Evolutionary conservation across 106 monocot species (phyloP), one percentile per base, ranked within the genome.

Genomic region (Agapanthus africanus): DNA sequence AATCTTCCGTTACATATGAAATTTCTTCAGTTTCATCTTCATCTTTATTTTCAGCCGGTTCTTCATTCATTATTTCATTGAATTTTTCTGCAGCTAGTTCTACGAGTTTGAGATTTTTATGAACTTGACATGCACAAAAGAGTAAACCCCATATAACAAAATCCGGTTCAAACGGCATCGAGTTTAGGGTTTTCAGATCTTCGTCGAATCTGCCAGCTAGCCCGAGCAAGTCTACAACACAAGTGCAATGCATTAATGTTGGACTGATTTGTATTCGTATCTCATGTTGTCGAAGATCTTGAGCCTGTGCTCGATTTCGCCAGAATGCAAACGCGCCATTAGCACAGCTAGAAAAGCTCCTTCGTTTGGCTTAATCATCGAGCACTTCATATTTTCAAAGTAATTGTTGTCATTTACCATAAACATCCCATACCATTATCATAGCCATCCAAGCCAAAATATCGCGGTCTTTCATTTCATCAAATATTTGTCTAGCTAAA

Each of bases 61-160:
- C n/a, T n/a, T n/a, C n/a, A n/a, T n/a, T n/a, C n/a, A n/a, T n/a
- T n/a, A n/a, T n/a, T n/a, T n/a, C n/a, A n/a, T n/a, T n/a, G n/a
- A n/a, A n/a, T n/a, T 76, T 82, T 47, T 75, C 56, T 14, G 78
- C 67, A 15, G 82, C 82, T 9, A 70, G 36, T 59, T 82, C 86
- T 0, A 79, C 79, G 6, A 82, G 40, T 27, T 70, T 40, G 4
- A 79, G 50, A 35, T 79, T 69, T 32, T 76, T 76, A 44, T 86
- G 73, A 25, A 67, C 79, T 18, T 65, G 72, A 49, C 82, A 82
- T 1, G 82, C 82, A 40, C 64, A 60, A 21, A 86, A 79, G 10
- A 86, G 70, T 13, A 79, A 76, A 62, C 86, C 81, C 86, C 86
- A 86, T 23, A 86, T 7, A 63, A 82, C 70, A 66, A 60, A 82